Evolutionary conservation across 106 monocot genomes (phyloP), one percentile per base, ranked within the genome.

Genomic region (Iris macrosiphon): DNA sequence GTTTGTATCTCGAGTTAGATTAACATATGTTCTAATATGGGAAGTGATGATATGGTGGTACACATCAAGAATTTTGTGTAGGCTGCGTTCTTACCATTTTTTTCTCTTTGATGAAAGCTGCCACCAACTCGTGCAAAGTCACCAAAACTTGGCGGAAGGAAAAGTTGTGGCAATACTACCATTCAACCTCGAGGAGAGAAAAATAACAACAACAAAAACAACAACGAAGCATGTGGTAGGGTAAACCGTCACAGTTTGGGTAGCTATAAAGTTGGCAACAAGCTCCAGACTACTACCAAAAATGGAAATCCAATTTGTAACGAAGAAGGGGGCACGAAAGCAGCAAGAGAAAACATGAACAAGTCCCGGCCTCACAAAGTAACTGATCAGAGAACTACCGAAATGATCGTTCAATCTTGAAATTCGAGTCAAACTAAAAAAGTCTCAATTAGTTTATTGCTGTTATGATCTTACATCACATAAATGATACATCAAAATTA

Each of bases 101-200:
- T 14, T n/a, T 26, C 37, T 23, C 7, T 59, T 4, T 4, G 16
- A 26, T 44, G 35, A 15, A 58, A 83, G 84, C 53, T 75, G 29
- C 79, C 78, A 3, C 63, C 78, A 56, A 84, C 84, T 35, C 74
- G 84, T 28, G 71, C 83, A 24, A 84, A 79, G 49, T 84, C 79
- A 19, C 78, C 83, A 3, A 84, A 71, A 54, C 59, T 84, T 29
- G 62, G 71, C 4, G 61, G 78, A 35, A 69, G 78, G 38, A 71
- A 69, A 75, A 78, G 78, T 57, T 66, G 56, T n/a, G 40, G 60
- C 19, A 65, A 70, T 32, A 48, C 45, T 25, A 40, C 32, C 7
- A 74, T 54, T 34, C 46, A 51, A 16, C 45, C 69, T 21, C 46
- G 16, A 31, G 63, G 33, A 46, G 44, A 40, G 38, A n/a, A n/a